Conservation (phyloP, 306 rosid species). For the Glycine tomentella region DNA sequence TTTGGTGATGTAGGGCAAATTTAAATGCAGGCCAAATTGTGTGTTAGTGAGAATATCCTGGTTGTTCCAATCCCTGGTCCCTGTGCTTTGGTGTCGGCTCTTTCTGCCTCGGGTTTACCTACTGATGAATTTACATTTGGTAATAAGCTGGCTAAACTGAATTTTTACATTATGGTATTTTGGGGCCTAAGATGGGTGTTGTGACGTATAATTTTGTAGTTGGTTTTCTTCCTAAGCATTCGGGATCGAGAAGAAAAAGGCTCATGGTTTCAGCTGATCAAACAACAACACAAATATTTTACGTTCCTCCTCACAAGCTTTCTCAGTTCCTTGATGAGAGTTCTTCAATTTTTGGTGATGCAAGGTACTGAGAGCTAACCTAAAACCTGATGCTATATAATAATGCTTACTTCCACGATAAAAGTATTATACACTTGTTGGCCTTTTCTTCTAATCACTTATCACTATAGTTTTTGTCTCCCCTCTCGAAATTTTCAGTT, state of each 20-base stretch:
- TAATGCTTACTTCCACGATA: slow-evolving; percentile 11
- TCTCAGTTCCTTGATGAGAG: slow-evolving; percentile 80
- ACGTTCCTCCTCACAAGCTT: slow-evolving; percentile 96
- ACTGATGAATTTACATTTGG: slow-evolving; percentile 90
- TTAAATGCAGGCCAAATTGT: slow-evolving; percentile 78
- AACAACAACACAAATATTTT: slow-evolving; percentile 81
- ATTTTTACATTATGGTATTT: slow-evolving; percentile 13
- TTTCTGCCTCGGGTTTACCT: slow-evolving; percentile 85
- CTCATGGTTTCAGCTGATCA: slow-evolving; percentile 77
- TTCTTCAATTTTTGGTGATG: slow-evolving; percentile 69
- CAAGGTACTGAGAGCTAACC: slow-evolving; percentile 58
- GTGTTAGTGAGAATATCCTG: slow-evolving; percentile 72
- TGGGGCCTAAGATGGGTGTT: slow-evolving; percentile 29
- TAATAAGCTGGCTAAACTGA: slow-evolving; percentile 48
- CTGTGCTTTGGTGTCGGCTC: slow-evolving; percentile 89
- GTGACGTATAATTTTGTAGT: slow-evolving; percentile 54
- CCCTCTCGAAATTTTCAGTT: slow-evolving; percentile 21
- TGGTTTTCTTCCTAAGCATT: slow-evolving; percentile 87
- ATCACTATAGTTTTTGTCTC: not conserved
- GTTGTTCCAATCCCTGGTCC: slow-evolving; percentile 95
- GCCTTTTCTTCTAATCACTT: not conserved
- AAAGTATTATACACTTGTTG: not conserved
- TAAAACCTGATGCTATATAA: not conserved
- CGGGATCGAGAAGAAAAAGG: slow-evolving; percentile 80
- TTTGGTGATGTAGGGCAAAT: too few relatives aligned